phyloP scores from a whole-genome alignment of 2,329 filamentous ascomycete genomes.

The Neofusicoccum cordaticola region DNA sequence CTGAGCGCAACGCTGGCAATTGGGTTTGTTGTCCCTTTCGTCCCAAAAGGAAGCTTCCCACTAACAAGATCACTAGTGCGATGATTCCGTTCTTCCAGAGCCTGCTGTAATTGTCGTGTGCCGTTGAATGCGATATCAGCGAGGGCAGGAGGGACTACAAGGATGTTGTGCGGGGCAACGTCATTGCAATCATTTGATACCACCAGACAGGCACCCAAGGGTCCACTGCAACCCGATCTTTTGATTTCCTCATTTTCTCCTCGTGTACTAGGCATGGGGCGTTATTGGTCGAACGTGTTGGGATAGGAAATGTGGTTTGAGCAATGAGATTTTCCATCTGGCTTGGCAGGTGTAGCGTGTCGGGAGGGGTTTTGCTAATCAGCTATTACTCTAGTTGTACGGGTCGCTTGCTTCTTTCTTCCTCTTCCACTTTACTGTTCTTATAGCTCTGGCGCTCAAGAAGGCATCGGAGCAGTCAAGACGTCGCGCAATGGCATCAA shows the following conservation, averaged over 20 bases:
- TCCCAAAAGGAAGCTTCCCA: not conserved
- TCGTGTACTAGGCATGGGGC: not conserved
- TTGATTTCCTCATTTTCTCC: not conserved
- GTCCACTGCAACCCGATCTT: not conserved
- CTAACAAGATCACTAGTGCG: not conserved
- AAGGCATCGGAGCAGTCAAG: not conserved
- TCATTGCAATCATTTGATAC: not conserved
- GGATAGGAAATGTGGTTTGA: not conserved
- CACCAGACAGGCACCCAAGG: not conserved
- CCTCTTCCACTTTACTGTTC: not conserved
- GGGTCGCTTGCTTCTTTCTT: not conserved
- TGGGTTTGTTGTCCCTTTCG: constrained; percentile 64
- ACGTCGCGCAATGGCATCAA: not conserved
- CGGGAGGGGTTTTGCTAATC: not conserved
- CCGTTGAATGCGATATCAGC: not conserved
- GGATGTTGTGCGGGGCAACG: not conserved
- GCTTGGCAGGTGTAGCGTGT: not conserved
- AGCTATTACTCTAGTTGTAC: not conserved
- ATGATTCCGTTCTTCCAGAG: constrained; percentile 17
- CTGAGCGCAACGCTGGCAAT: constrained; percentile 83
- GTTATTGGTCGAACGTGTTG: constrained; percentile 2
- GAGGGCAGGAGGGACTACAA: not conserved
- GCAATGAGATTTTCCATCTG: not conserved
- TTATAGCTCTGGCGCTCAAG: not conserved
- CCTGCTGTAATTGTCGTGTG: not conserved